Evolutionary conservation across 2,329 filamentous ascomycete species (phyloP), one percentile per base, ranked within the genome.

Genomic region (Harringtonia lauricola): DNA sequence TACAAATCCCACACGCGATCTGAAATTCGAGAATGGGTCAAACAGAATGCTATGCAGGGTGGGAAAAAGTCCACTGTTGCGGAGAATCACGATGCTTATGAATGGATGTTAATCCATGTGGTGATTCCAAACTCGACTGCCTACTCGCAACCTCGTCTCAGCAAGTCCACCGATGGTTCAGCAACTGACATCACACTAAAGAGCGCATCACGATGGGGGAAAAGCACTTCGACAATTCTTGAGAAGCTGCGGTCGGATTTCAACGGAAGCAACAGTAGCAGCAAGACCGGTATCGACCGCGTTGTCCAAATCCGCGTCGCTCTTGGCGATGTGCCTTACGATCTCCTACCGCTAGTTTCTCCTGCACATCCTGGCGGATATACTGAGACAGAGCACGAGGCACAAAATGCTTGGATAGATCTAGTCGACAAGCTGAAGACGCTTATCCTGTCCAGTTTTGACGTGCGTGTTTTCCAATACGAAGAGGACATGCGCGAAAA

Each of bases 401-500:
- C 84, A 35, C 81, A 88, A 52, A 79, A 78, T 51, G 85, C 88
- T 3, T 94, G 92, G 81, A 71, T 76, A 26, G 89, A 96, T 55
- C 64, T 96, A 19, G 76, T 96, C 36, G 70, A 78, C 43, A 95
- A 94, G 61, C 74, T 96, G 55, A 95, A 95, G 65, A 79, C 76
- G 41, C 70, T 88, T 22, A 95, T 98, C 41, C 66, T 98, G 22
- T 76, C 78, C 7, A 94, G 89, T 2, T 98, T 98, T 58, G 90
- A 96, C 63, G 72, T 81, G 53, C 79, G 92, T 9, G 92, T 98
- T 1, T 80, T 77, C 18, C 90, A 96, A 55, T 98, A 98, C 59
- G 92, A 98, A 61, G 89, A 95, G 47, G 92, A 98, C 53, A 95
- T 98, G 52, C 84, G 86, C 49, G 92, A 95, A 60, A 92, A 89